These are phyloP conservation scores for Eutrema japonicum DNA, from an alignment of 345 rosid species.

Conservation along the genomic window DNA sequence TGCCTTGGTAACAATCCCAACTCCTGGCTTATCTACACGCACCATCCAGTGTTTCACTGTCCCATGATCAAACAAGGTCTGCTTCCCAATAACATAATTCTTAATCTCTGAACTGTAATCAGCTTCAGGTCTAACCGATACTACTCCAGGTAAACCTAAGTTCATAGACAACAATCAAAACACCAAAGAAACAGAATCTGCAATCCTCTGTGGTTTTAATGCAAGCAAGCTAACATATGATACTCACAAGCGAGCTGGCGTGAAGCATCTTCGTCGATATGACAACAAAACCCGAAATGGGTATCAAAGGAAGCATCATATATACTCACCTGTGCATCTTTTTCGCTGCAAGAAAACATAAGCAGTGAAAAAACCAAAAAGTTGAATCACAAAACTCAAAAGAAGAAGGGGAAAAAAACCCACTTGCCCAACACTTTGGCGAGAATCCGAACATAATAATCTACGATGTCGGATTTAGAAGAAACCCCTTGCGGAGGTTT, in stretches of 20 bases:
- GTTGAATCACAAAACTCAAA: neutral
- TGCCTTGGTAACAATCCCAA: conserved; percentile 81
- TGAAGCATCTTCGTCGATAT: conserved; percentile 68
- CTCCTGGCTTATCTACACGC: conserved; percentile 68
- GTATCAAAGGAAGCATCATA: conserved; percentile 64
- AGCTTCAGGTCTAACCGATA: conserved; percentile 66
- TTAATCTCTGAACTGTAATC: conserved; percentile 55
- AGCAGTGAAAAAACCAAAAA: neutral
- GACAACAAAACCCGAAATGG: conserved; percentile 77
- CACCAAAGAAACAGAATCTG: neutral
- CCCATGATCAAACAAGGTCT: conserved; percentile 62
- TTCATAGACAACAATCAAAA: neutral
- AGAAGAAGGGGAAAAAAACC: conserved; percentile 21
- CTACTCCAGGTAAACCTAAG: conserved; percentile 73
- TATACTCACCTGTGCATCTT: conserved; percentile 78
- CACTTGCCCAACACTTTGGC: conserved; percentile 63
- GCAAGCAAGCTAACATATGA: conserved; percentile 8
- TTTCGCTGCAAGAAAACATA: conserved; percentile 51
- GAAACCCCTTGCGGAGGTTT: conserved; percentile 51
- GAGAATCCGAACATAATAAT: conserved; percentile 67
- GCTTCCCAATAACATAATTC: conserved; percentile 46
- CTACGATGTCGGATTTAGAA: conserved; percentile 57
- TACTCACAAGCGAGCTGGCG: conserved; percentile 58
- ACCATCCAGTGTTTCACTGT: conserved; percentile 78
- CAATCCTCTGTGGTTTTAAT: neutral